Evolutionary conservation across 768 basidiomycete genomes (phyloP).

Genomic region (Suillus fuscotomentosus): DNA sequence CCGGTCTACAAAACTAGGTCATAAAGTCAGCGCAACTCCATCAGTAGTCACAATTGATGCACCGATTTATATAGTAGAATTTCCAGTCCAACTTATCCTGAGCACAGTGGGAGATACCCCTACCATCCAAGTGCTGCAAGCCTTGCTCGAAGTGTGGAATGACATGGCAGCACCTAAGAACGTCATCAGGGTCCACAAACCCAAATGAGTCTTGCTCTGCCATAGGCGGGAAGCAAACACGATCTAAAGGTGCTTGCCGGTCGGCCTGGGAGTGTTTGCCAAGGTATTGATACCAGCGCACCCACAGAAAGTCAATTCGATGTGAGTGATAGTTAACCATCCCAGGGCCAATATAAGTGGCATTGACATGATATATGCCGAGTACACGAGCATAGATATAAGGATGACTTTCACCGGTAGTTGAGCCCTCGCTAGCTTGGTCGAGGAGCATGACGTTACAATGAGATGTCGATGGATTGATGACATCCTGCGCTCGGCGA

Average conservation of each 20-base stretch:
- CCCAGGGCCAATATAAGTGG: not conserved
- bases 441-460: not conserved
- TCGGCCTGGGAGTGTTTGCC: too few relatives aligned
- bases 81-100: conserved; percentile 6
- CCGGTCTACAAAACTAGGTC: conserved; percentile 6
- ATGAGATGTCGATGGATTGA: not conserved
- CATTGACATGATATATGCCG: conserved; percentile 20
- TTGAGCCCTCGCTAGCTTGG: not conserved
- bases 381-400: conserved; percentile 6
- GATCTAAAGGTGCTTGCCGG: too few relatives aligned
- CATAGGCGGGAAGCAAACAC: not conserved
- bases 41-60: not conserved
- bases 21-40: too few relatives aligned
- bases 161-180: conserved; percentile 10
- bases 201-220: conserved; percentile 3
- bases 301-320: conserved; percentile 6
- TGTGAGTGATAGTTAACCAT: not conserved
- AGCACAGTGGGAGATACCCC: not conserved
- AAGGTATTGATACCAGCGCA: not conserved
- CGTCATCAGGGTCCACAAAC: conserved; percentile 8
- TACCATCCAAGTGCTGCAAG: not conserved
- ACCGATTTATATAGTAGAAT: conserved; percentile 12
- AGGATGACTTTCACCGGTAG: not conserved
- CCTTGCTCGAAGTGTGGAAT: conserved; percentile 8
- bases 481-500: not conserved